Percentiles rank a stretch among this genome's conserved stretches.
These are phyloP conservation scores for Trametes elegans DNA, from an alignment of 768 basidiomycete genomes.

Conservation along the genomic window DNA sequence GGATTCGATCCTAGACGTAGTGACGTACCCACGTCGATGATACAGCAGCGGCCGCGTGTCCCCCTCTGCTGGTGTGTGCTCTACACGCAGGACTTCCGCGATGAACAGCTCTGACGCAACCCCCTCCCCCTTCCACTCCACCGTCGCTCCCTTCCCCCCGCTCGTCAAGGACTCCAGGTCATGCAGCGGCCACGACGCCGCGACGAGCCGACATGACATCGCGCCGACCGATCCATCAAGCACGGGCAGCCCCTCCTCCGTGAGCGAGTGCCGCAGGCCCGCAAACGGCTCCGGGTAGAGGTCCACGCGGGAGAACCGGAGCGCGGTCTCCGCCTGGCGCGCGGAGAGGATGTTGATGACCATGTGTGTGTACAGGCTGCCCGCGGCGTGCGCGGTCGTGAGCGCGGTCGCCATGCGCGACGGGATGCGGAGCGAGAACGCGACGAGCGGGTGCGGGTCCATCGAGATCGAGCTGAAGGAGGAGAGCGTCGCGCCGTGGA, in stretches of 20 bases:
- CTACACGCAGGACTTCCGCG: conserved; percentile 69
- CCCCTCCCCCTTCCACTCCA: conserved; percentile 31
- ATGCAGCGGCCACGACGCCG: conserved; percentile 58
- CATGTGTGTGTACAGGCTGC: conserved; percentile 46
- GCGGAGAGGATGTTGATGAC: conserved; percentile 81
- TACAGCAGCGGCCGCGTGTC: conserved; percentile 55
- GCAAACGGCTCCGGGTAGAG: conserved; percentile 60
- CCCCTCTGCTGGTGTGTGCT: conserved; percentile 33
- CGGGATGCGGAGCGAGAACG: conserved; percentile 87
- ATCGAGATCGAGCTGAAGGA: conserved; percentile 92
- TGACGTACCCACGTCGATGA: conserved; percentile 59
- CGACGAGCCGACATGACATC: conserved; percentile 67
- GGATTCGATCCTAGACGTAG: conserved; percentile 22
- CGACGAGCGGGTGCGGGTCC: conserved; percentile 82
- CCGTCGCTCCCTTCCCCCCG: conserved; percentile 16
- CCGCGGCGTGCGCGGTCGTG: conserved; percentile 26
- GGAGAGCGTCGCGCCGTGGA: conserved; percentile 91
- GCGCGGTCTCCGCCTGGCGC: conserved; percentile 57
- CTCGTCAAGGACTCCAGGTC: conserved; percentile 42
- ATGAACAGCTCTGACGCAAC: conserved; percentile 74
- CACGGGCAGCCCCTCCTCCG: conserved; percentile 56
- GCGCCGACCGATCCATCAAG: conserved; percentile 63
- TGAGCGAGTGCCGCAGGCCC: conserved; percentile 38
- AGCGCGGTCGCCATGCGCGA: conserved; percentile 80
- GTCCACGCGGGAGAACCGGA: conserved; percentile 72